Evolutionary conservation across 305 asterid genomes (phyloP).

Genomic region (Fraxinus sp.): DNA sequence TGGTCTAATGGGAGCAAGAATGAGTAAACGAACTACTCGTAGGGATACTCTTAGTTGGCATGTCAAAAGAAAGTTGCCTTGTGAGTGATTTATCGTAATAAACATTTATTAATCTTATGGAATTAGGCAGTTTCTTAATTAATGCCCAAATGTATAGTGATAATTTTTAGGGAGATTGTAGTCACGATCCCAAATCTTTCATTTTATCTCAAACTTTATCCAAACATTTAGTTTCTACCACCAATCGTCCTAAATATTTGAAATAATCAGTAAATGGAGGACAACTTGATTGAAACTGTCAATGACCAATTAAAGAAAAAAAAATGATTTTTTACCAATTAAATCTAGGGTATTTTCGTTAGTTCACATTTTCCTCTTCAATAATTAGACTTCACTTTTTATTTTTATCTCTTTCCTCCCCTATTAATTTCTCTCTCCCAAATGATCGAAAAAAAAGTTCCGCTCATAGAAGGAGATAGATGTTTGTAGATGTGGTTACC

Average conservation of each 20-base stretch:
- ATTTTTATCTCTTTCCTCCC: no score
- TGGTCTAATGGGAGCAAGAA: background rate
- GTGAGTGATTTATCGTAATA: conserved; percentile 14
- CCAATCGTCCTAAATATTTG: background rate
- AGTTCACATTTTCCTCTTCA: background rate
- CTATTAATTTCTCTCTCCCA: no score
- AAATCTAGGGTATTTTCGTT: background rate
- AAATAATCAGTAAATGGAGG: background rate
- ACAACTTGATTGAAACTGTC: background rate
- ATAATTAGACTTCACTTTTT: no score
- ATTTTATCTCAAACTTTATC: background rate
- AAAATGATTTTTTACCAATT: background rate
- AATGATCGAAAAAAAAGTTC: no score
- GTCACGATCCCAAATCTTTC: background rate
- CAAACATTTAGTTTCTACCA: background rate
- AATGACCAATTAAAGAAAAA: no score
- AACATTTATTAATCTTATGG: no score
- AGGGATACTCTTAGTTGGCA: conserved; percentile 19
- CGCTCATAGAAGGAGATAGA: no score
- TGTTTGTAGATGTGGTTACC: background rate
- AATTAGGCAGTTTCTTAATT: background rate
- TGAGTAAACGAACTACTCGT: background rate
- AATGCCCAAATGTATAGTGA: no score
- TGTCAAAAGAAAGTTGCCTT: conserved; percentile 28
- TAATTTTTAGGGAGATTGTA: no score